A percentile compares a stretch with the other conserved stretches of the same genome.
Evolutionary conservation across 2,329 filamentous ascomycete genomes (phyloP).

Genomic region (Stagonosporopsis chrysanthemi): DNA sequence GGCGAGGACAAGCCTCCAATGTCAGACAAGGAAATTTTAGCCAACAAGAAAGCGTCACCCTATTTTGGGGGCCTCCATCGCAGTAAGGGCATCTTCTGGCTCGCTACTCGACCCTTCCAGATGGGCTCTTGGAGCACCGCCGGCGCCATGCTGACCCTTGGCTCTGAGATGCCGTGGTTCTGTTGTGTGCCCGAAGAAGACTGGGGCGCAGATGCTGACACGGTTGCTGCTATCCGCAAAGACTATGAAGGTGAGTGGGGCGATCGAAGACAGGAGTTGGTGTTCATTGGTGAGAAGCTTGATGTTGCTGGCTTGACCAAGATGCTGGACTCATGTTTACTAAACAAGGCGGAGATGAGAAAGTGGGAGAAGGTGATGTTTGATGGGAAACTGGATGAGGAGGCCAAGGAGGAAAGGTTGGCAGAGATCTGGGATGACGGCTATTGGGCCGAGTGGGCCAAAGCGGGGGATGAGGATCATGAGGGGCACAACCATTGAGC

Average conservation of each 20-base stretch:
- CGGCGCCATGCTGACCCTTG: slow-evolving; percentile 68
- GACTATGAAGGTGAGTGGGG: slow-evolving; percentile 67
- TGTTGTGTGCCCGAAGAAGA: slow-evolving; percentile 63
- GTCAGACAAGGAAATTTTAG: slow-evolving; percentile 56
- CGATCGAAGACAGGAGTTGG: slow-evolving; percentile 74
- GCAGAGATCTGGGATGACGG: slow-evolving; percentile 65
- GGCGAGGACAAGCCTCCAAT: slow-evolving; percentile 43
- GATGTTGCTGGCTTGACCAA: slow-evolving; percentile 60
- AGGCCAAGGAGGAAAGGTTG: slow-evolving; percentile 57
- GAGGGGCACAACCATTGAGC: slow-evolving; percentile 11
- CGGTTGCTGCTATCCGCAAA: slow-evolving; percentile 56
- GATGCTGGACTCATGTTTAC: slow-evolving; percentile 66
- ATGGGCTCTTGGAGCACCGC: slow-evolving; percentile 70
- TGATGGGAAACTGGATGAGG: slow-evolving; percentile 33
- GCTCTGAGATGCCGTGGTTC: slow-evolving; percentile 66
- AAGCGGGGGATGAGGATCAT: slow-evolving; percentile 43
- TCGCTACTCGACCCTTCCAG: slow-evolving; percentile 65
- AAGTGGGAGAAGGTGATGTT: slow-evolving; percentile 52
- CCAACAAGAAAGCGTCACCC: slow-evolving; percentile 63
- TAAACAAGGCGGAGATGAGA: slow-evolving; percentile 65
- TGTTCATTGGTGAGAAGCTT: slow-evolving; percentile 75
- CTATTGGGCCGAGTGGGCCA: slow-evolving; percentile 61
- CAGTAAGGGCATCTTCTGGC: slow-evolving; percentile 68
- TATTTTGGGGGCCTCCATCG: slow-evolving; percentile 65
- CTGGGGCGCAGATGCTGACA: slow-evolving; percentile 59